Conservation (phyloP, 2,329 filamentous ascomycete genomes). For the Sclerotinia borealis region DNA sequence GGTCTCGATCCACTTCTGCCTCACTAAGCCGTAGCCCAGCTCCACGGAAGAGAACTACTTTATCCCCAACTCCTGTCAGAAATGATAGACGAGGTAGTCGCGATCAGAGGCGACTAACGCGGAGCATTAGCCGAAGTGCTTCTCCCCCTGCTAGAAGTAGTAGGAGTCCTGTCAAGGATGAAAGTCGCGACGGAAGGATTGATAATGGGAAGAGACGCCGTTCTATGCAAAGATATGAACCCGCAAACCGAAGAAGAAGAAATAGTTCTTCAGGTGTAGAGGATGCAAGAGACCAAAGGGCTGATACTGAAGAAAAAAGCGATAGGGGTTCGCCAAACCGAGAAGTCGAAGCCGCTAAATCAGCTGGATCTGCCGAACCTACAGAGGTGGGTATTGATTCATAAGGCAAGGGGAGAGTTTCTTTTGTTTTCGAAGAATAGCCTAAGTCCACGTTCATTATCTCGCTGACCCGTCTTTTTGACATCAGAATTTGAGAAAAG, state of each 20-base stretch:
- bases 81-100: constrained; percentile 22
- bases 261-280: constrained; percentile 42
- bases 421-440: constrained; percentile 14
- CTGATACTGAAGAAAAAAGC: constrained; percentile 50
- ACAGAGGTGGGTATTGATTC: constrained; percentile 40
- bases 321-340: constrained; percentile 30
- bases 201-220: constrained; percentile 30
- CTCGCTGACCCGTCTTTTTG: constrained; percentile 33
- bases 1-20: constrained; percentile 28
- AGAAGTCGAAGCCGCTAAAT: constrained; percentile 21
- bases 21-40: constrained; percentile 25
- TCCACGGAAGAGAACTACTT: constrained; percentile 15
- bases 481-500: constrained; percentile 31
- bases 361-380: constrained; percentile 25
- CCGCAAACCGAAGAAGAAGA: constrained; percentile 39
- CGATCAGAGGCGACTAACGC: constrained; percentile 32
- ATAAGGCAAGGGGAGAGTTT: constrained; percentile 24
- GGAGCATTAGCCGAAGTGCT: constrained; percentile 32
- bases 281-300: constrained; percentile 45
- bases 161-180: constrained; percentile 19
- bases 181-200: constrained; percentile 26
- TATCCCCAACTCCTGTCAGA: constrained; percentile 23
- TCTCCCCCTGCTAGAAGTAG: constrained; percentile 30
- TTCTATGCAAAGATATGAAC: constrained; percentile 33
- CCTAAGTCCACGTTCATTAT: constrained; percentile 16